These are phyloP conservation scores for Galerina sulciceps DNA, from an alignment of 768 basidiomycete genomes.

Conservation along the genomic window DNA sequence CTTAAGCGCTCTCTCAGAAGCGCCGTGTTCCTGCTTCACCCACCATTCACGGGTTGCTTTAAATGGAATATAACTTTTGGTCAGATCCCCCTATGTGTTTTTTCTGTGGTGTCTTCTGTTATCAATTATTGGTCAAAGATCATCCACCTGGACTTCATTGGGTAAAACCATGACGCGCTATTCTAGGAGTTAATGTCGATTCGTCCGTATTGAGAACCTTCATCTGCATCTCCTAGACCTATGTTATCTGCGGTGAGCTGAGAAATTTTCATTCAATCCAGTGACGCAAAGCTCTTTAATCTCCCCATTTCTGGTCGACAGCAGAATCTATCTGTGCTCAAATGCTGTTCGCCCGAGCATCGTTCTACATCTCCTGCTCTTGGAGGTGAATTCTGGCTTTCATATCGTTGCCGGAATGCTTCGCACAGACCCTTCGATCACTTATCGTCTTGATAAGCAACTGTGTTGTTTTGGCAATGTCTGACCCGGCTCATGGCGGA, in stretches of 20 bases:
- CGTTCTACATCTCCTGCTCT: neutral
- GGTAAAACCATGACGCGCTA: neutral
- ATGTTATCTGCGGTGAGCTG: constrained; percentile 7
- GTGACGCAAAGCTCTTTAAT: neutral
- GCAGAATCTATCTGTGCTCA: neutral
- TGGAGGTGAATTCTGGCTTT: neutral
- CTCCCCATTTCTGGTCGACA: neutral
- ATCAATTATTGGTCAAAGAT: neutral
- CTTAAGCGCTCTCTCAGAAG: too few species aligned
- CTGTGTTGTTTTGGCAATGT: constrained; percentile 7
- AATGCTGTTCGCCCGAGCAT: neutral
- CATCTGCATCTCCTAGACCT: neutral
- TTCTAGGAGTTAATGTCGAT: constrained; percentile 5
- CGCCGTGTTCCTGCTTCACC: neutral
- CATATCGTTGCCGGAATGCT: constrained; percentile 4
- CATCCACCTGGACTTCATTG: neutral
- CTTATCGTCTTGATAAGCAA: constrained; percentile 14
- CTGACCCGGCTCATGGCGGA: constrained; percentile 11
- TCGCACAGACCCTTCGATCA: constrained; percentile 15
- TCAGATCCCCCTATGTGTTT: neutral
- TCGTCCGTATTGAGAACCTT: neutral
- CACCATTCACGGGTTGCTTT: constrained; percentile 9
- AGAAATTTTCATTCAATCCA: constrained; percentile 1
- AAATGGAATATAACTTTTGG: constrained; percentile 5
- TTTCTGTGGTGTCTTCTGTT: neutral